A percentile compares a stretch with the other conserved stretches of the same genome.
These are phyloP conservation scores for Gossypium schwendimanii DNA, from an alignment of 441 rosid genomes.

Conservation along the genomic window DNA sequence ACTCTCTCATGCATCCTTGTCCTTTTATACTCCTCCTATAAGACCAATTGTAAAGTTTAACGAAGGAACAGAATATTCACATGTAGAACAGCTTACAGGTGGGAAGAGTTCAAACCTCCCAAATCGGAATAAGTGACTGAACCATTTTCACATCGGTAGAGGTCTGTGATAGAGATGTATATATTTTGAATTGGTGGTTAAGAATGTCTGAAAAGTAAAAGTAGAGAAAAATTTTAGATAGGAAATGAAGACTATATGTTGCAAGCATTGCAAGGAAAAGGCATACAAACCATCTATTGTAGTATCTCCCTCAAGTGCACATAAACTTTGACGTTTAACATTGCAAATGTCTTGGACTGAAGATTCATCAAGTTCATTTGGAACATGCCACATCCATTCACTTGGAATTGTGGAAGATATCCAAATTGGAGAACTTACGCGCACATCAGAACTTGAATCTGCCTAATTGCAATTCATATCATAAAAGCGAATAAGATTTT, in stretches of 20 bases:
- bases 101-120: slow-evolving; percentile 66
- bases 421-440: slow-evolving; percentile 53
- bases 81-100: slow-evolving; percentile 10
- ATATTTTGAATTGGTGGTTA: slow-evolving; percentile 60
- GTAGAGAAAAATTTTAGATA: slow-evolving; percentile 15
- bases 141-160: slow-evolving; percentile 77
- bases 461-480: slow-evolving; percentile 42
- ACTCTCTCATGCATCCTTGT: slow-evolving; percentile 51
- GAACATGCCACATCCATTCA: slow-evolving; percentile 69
- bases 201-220: slow-evolving; percentile 56
- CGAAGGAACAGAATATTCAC: slow-evolving; percentile 14
- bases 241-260: slow-evolving; percentile 3
- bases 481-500: slow-evolving; percentile 12
- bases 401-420: slow-evolving; percentile 62
- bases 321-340: slow-evolving; percentile 62
- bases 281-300: slow-evolving; percentile 54
- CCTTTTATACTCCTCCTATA: slow-evolving; percentile 82
- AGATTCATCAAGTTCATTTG: slow-evolving; percentile 37
- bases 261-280: slow-evolving; percentile 9
- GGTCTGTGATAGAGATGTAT: slow-evolving; percentile 71
- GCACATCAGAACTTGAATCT: slow-evolving; percentile 44
- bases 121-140: slow-evolving; percentile 91
- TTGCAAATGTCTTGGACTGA: slow-evolving; percentile 33
- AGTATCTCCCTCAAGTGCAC: slow-evolving; percentile 97
- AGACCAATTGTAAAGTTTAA: slow-evolving; percentile 18